These are phyloP conservation scores for Chaetomiaceae sp. DNA, from an alignment of 2,329 filamentous ascomycete species.

Conservation along the genomic window DNA sequence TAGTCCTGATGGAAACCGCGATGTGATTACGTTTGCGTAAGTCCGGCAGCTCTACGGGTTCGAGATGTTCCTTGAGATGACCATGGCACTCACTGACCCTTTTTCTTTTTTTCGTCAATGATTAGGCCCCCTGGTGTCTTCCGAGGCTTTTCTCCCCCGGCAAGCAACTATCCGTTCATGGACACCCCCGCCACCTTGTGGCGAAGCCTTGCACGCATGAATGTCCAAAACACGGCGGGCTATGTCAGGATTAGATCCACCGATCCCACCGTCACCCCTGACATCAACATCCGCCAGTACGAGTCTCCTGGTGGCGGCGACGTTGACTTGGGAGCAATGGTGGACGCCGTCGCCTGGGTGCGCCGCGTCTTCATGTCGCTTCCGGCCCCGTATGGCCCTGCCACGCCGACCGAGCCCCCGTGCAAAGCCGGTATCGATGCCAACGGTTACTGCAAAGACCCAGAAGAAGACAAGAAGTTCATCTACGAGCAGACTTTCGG, in stretches of 20 bases:
- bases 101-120: no score
- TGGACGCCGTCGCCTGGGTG: constrained; percentile 20
- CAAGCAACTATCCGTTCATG: constrained; percentile 21
- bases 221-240: constrained; percentile 53
- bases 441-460: constrained; percentile 27
- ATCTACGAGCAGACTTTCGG: constrained; percentile 46
- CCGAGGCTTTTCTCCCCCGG: constrained; percentile 20
- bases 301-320: constrained; percentile 29
- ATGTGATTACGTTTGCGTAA: constrained; percentile 33
- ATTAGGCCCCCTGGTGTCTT: constrained; percentile 19
- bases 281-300: constrained; percentile 53
- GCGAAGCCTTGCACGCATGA: constrained; percentile 38
- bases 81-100: no score
- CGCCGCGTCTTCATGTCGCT: constrained; percentile 19
- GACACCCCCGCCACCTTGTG: constrained; percentile 27
- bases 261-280: constrained; percentile 57
- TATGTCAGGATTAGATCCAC: constrained; percentile 56
- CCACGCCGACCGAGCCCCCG: constrained; percentile 24
- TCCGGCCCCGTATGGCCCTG: constrained; percentile 20
- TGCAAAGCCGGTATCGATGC: constrained; percentile 16
- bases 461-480: constrained; percentile 38
- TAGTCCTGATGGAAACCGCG: constrained; percentile 26
- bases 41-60: no score
- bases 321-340: constrained; percentile 22
- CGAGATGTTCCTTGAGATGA: no score